Evolutionary conservation across 228 moss, liverwort and hornwort species (phyloP).

Genomic region (Sphagnum magellanicum): DNA sequence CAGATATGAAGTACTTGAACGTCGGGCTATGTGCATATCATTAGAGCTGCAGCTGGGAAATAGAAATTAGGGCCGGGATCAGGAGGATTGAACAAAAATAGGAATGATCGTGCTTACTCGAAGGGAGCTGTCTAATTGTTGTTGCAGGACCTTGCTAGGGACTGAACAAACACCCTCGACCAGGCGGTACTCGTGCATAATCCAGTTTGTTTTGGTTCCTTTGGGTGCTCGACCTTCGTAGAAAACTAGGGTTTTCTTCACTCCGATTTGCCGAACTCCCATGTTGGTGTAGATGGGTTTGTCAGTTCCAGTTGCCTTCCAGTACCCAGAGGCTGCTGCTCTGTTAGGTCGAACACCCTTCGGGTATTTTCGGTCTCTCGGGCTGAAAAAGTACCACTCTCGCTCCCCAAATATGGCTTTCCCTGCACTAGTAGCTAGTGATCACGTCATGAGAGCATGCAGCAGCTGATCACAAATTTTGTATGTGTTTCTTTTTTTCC

Average conservation of each 20-base stretch:
- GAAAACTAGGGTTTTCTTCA: constrained; percentile 51
- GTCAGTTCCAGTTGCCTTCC: constrained; percentile 87
- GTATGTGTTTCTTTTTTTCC: too few species aligned
- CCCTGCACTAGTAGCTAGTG: not conserved
- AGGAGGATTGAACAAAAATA: too few species aligned
- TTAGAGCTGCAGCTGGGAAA: too few species aligned
- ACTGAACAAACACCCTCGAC: not conserved
- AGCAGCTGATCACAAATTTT: too few species aligned
- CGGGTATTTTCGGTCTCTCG: constrained; percentile 71
- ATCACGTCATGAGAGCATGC: too few species aligned
- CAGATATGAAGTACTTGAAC: too few species aligned
- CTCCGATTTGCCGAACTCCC: constrained; percentile 27
- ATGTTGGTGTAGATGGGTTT: constrained; percentile 21
- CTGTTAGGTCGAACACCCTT: constrained; percentile 73
- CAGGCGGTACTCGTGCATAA: constrained; percentile 39
- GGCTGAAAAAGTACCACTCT: constrained; percentile 75
- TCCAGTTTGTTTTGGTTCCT: constrained; percentile 40
- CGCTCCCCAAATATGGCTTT: constrained; percentile 36
- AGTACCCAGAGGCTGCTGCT: constrained; percentile 72
- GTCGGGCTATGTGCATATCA: too few species aligned
- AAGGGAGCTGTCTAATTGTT: not conserved
- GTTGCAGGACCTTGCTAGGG: not conserved
- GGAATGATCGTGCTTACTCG: not conserved
- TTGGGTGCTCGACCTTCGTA: constrained; percentile 30
- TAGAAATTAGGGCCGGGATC: too few species aligned